A percentile compares a stretch with the other conserved stretches of the same genome.
phyloP scores from a whole-genome alignment of 2,329 filamentous ascomycete species.

The Ilyonectria destructans region DNA sequence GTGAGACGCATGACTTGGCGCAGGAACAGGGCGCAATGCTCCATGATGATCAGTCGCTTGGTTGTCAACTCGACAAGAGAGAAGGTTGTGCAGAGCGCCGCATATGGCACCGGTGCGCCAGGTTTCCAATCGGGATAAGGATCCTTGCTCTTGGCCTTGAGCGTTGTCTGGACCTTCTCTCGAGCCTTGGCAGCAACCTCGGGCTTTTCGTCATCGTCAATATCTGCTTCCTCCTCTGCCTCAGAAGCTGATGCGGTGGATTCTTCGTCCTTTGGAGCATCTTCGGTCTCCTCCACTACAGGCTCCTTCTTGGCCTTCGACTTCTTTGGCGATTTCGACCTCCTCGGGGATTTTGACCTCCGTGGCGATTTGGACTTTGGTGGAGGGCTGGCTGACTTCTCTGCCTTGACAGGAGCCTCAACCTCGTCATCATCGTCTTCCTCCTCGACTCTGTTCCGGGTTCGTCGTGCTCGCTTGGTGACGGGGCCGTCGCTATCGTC shows the following conservation, averaged over 20 bases:
- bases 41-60: conserved; percentile 89
- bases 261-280: conserved; percentile 50
- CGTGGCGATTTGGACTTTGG: conserved; percentile 46
- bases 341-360: conserved; percentile 43
- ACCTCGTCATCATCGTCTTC: conserved; percentile 68
- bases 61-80: conserved; percentile 95
- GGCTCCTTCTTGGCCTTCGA: conserved; percentile 39
- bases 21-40: conserved; percentile 91
- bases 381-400: conserved; percentile 41
- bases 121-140: conserved; percentile 96
- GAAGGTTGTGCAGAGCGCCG: conserved; percentile 94
- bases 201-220: conserved; percentile 76
- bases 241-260: conserved; percentile 57
- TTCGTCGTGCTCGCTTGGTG: conserved; percentile 70
- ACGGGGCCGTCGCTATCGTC: conserved; percentile 74
- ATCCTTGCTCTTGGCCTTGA: conserved; percentile 80
- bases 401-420: conserved; percentile 43
- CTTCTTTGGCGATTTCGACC: conserved; percentile 43
- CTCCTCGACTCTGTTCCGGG: conserved; percentile 65
- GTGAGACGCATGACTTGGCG: conserved; percentile 95
- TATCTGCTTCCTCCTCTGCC: conserved; percentile 64
- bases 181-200: conserved; percentile 82
- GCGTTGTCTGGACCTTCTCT: conserved; percentile 84
- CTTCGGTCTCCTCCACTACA: conserved; percentile 37
- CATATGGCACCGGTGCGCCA: conserved; percentile 92